Conservation (phyloP, 257 asterid genomes). For the Petunia secreta region DNA sequence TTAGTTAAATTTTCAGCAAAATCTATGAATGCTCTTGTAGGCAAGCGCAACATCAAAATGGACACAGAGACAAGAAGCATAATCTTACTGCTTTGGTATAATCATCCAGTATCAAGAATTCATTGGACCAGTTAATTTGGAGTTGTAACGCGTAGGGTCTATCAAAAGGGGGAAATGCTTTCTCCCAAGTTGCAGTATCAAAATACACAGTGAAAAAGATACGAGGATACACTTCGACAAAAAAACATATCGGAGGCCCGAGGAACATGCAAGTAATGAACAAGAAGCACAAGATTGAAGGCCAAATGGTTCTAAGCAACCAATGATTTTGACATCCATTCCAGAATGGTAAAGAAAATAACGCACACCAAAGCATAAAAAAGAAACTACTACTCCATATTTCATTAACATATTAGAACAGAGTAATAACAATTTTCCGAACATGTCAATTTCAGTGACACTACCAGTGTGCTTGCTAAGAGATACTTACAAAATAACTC, state of each 20-base stretch:
- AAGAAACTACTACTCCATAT: background rate
- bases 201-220: too few species aligned
- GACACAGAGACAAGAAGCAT: background rate
- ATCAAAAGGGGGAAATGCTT: too few species aligned
- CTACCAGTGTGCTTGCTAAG: background rate
- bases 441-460: background rate
- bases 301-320: background rate
- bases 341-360: background rate
- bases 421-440: background rate
- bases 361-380: background rate
- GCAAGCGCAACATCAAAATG: background rate
- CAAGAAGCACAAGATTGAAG: too few species aligned
- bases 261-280: too few species aligned
- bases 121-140: too few species aligned
- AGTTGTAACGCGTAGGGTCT: too few species aligned
- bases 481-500: background rate
- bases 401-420: background rate
- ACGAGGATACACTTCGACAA: too few species aligned
- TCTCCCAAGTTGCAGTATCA: too few species aligned
- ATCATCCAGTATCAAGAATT: too few species aligned
- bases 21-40: background rate
- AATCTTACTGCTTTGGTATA: too few species aligned
- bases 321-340: background rate
- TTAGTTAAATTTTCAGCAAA: background rate
- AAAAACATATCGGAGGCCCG: too few species aligned